A percentile compares a stretch with the other conserved stretches of the same genome.
Conservation (phyloP, 208 protist species). For the Angomonas deanei region DNA sequence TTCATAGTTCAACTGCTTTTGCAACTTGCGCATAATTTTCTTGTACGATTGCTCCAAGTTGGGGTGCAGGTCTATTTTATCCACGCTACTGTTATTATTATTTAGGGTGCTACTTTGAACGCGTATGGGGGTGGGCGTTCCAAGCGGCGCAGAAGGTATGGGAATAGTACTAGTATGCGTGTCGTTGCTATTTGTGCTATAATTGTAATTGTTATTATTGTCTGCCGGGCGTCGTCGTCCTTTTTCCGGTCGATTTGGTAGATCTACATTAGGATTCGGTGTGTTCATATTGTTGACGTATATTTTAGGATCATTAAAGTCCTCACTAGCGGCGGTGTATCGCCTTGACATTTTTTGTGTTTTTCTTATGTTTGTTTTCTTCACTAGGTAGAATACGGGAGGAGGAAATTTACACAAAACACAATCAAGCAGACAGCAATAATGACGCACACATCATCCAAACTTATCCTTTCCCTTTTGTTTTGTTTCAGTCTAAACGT, state of each 20-base stretch:
- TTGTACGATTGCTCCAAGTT: conserved; percentile 74
- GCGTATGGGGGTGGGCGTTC: not conserved
- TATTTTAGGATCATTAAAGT: conserved; percentile 32
- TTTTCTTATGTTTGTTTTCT: conserved; percentile 1
- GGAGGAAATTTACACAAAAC: too few species aligned
- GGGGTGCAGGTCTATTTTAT: conserved; percentile 33
- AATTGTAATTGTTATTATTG: not conserved
- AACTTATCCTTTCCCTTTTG: too few species aligned
- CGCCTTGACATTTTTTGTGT: conserved; percentile 14
- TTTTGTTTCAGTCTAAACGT: too few species aligned
- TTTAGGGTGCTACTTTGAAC: not conserved
- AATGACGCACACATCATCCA: too few species aligned
- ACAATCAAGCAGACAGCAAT: too few species aligned
- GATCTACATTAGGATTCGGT: conserved; percentile 31
- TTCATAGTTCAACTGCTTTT: conserved; percentile 77
- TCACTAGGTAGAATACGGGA: not conserved
- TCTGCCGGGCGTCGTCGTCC: not conserved
- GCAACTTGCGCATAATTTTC: conserved; percentile 80
- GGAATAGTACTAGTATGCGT: not conserved
- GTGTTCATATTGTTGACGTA: conserved; percentile 90
- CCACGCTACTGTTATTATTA: not conserved
- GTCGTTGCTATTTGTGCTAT: not conserved
- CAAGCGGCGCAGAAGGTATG: not conserved
- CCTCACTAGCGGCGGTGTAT: conserved; percentile 13
- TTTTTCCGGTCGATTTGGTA: conserved; percentile 29